Base-by-base conservation (phyloP, 1,284 basidiomycete genomes). In the Malassezia caprae region DNA sequence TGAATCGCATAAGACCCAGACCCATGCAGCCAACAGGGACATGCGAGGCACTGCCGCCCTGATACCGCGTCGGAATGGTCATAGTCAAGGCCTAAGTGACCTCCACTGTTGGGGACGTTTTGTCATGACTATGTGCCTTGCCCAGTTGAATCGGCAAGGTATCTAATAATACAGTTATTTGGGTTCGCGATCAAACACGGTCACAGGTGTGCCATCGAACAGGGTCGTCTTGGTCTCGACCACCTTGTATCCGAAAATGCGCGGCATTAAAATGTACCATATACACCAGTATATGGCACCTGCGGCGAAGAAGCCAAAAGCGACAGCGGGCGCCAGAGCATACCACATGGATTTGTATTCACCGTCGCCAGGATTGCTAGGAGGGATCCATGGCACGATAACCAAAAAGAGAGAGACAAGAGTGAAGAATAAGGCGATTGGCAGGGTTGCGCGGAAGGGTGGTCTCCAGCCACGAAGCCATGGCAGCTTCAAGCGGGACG, bases 131-230 rank as follows among this genome's bases (percentile, higher is more conserved):
- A 28, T 27, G n/a, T 26, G 41, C 11, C n/a, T 19, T 43, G 17
- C 27, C 41, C 26, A 27, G 27, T 27, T 30, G 30, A 32, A 30
- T 23, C 44, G 26, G 12, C 30, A 46, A 31, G 44, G 27, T 21
- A 31, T 19, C 3, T 30, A 34, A 46, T 46, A 31, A 46, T 46
- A 46, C 30, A 32, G 23, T 46, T 30, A 23, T 11, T 46, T 30
- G 21, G 31, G 46, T 24, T 32, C 46, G 23, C 27, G 46, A 17
- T 50, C 53, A 35, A 62, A 62, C 0, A 35, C 21, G 0, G 79
- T 81, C 43, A 83, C 78, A 13, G 79, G 77, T 0, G 81, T 84
- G 11, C 82, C 82, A 56, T 83, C 82, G 4, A 72, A 59, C 5
- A 83, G 73, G 13, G 30, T 32, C 13, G 21, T 24, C 35, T 42